Conservation (phyloP, 352 stramenopile species). For the Hyaloperonospora arabidopsidis region DNA sequence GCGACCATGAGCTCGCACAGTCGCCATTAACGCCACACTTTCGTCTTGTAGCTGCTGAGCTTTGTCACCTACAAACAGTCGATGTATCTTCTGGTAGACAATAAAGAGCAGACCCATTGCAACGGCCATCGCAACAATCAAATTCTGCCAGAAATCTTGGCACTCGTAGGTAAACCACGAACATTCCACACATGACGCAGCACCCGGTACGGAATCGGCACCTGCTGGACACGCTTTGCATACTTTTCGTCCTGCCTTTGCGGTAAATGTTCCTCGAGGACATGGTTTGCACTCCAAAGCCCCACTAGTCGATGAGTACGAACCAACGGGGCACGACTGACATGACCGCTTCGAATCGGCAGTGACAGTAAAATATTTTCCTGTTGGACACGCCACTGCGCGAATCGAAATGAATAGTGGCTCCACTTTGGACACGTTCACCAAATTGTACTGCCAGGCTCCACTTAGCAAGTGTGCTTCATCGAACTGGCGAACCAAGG, state of each 20-base stretch:
- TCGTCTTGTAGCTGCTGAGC: constrained; percentile 33
- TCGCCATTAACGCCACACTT: constrained; percentile 35
- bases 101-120: constrained; percentile 12
- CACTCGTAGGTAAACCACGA: constrained; percentile 46
- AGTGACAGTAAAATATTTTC: constrained; percentile 25
- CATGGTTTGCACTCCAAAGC: constrained; percentile 32
- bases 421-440: constrained; percentile 19
- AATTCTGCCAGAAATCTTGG: constrained; percentile 48
- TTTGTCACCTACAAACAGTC: constrained; percentile 25
- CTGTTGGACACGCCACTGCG: constrained; percentile 22
- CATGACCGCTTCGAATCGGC: constrained; percentile 13
- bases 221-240: constrained; percentile 37
- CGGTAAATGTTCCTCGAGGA: constrained; percentile 31
- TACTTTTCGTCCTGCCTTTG: constrained; percentile 27
- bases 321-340: constrained; percentile 30
- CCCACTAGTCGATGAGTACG: constrained; percentile 24
- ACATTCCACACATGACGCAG: constrained; percentile 37
- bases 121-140: constrained; percentile 27
- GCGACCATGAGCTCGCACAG: constrained; percentile 44
- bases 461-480: constrained; percentile 12
- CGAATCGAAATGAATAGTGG: constrained; percentile 25
- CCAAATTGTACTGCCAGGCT: constrained; percentile 10
- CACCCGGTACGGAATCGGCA: constrained; percentile 27
- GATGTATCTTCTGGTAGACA: constrained; percentile 28
- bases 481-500: constrained; percentile 20